Conservation (phyloP, 371 early-diverging fungal genomes). For the Dinochytrium kinnereticum region DNA sequence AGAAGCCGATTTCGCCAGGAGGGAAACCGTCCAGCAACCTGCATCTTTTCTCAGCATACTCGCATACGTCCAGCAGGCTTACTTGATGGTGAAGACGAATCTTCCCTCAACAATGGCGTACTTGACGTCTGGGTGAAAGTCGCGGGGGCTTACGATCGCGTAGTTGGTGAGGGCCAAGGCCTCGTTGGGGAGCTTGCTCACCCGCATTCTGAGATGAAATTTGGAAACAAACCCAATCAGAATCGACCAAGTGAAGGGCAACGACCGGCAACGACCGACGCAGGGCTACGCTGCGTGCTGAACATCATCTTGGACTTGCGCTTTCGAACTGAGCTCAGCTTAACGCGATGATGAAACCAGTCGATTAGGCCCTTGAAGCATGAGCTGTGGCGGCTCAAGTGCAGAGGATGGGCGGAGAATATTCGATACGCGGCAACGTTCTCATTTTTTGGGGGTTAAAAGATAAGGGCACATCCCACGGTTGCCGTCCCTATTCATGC, state of each 20-base stretch:
- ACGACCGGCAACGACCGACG: no score
- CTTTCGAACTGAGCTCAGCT: no score
- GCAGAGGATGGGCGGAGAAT: not conserved
- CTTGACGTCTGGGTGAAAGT: slow-evolving; percentile 69
- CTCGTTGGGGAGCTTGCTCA: slow-evolving; percentile 47
- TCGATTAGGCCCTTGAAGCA: no score
- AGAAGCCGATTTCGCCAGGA: slow-evolving; percentile 76
- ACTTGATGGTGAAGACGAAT: slow-evolving; percentile 82
- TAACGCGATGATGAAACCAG: no score
- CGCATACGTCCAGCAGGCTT: slow-evolving; percentile 18
- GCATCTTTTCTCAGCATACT: not conserved
- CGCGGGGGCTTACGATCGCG: slow-evolving; percentile 72
- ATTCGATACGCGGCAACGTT: not conserved
- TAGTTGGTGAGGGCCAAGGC: slow-evolving; percentile 79
- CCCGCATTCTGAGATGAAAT: not conserved
- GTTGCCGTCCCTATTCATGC: no score
- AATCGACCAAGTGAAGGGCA: no score
- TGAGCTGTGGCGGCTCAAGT: no score
- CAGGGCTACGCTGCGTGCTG: no score
- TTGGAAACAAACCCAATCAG: not conserved
- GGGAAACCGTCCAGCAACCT: slow-evolving; percentile 64
- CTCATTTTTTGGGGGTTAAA: not conserved
- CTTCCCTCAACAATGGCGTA: slow-evolving; percentile 78
- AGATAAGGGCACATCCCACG: no score
- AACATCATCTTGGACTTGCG: no score